These are phyloP conservation scores for Erigeron canadensis DNA, from an alignment of 129 eudicot genomes.

Conservation along the genomic window DNA sequence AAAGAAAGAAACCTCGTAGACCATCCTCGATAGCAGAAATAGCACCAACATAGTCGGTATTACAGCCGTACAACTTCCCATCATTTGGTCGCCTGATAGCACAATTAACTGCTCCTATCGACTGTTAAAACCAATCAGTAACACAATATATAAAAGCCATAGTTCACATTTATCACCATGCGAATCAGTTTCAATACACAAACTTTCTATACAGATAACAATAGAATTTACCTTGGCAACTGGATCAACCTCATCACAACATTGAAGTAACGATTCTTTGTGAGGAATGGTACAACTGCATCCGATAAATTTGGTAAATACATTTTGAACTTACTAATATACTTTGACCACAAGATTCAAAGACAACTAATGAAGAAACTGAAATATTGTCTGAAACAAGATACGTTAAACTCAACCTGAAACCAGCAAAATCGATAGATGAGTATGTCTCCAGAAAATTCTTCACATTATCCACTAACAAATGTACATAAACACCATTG, in stretches of 20 bases:
- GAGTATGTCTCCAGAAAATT: constrained; percentile 74
- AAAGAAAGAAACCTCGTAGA: constrained; percentile 63
- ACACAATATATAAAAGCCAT: neutral
- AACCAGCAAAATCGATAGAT: constrained; percentile 84
- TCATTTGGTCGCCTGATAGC: constrained; percentile 56
- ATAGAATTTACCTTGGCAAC: constrained; percentile 65
- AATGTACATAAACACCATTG: constrained; percentile 77
- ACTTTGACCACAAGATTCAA: neutral
- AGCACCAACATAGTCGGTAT: constrained; percentile 91
- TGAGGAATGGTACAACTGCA: constrained; percentile 97
- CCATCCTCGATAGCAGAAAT: constrained; percentile 87
- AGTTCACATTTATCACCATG: constrained; percentile 8
- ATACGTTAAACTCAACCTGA: constrained; percentile 52
- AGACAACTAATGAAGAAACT: neutral
- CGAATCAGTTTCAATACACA: constrained; percentile 18
- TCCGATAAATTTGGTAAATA: constrained; percentile 3
- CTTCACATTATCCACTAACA: constrained; percentile 76
- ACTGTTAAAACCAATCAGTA: constrained; percentile 44
- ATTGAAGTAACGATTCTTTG: constrained; percentile 64
- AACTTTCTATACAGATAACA: neutral
- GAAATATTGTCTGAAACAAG: neutral
- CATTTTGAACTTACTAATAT: no score
- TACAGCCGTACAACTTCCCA: constrained; percentile 87
- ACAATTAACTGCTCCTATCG: constrained; percentile 93
- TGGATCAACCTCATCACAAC: constrained; percentile 91